Conservation (phyloP, 306 rosid species). For the Hippophae rhamnoides region DNA sequence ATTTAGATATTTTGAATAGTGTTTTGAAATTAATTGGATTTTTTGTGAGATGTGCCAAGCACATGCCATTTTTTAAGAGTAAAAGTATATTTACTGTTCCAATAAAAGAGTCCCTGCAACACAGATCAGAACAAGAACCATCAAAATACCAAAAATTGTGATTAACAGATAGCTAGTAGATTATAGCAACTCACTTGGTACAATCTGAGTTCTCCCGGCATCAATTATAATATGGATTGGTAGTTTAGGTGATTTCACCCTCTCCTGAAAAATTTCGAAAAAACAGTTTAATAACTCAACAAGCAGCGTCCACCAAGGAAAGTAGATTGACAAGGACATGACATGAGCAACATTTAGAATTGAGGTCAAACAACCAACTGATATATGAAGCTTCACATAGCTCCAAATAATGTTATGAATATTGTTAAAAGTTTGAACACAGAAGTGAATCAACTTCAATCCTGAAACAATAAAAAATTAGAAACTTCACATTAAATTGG, state of each 20-base stretch:
- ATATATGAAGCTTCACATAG: neutral
- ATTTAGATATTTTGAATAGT: too few species aligned
- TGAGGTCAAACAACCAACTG: neutral
- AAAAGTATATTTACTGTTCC: too few species aligned
- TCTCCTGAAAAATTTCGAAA: slow-evolving; percentile 39
- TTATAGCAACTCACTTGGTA: slow-evolving; percentile 62
- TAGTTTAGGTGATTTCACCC: slow-evolving; percentile 68
- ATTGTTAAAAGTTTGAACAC: neutral
- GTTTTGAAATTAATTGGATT: too few species aligned
- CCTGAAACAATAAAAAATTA: too few species aligned
- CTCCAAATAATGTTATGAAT: neutral
- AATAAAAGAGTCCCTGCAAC: neutral
- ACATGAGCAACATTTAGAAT: neutral
- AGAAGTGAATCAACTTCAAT: neutral
- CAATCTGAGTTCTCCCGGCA: slow-evolving; percentile 97
- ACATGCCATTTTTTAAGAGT: too few species aligned
- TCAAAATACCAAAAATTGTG: neutral
- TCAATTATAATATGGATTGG: slow-evolving; percentile 86
- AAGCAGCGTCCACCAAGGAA: neutral
- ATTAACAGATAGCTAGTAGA: slow-evolving; percentile 1
- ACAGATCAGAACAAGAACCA: neutral
- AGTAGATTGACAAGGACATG: neutral
- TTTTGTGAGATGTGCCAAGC: too few species aligned
- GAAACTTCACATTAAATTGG: too few species aligned
- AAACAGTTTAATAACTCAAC: neutral